Conservation (phyloP, 768 basidiomycete genomes). For the Amanita phalloides region DNA sequence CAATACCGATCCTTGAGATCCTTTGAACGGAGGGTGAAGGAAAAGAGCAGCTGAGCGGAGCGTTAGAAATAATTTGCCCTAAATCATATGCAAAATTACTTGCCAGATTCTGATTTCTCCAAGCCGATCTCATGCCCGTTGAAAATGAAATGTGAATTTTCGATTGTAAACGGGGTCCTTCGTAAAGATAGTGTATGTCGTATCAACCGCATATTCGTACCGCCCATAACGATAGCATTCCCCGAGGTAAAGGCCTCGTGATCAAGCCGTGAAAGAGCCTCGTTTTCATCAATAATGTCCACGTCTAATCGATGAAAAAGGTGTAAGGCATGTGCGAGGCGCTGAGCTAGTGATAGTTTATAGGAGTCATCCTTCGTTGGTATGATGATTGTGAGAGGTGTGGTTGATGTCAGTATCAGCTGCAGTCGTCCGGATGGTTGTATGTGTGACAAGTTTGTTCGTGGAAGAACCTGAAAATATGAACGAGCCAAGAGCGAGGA, state of each 20-base stretch:
- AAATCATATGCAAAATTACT: not conserved
- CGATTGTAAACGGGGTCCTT: constrained; percentile 20
- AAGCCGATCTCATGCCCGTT: constrained; percentile 16
- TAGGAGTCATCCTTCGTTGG: constrained; percentile 20
- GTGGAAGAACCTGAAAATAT: constrained; percentile 3
- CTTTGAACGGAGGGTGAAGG: constrained; percentile 51
- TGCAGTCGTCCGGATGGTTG: constrained; percentile 50
- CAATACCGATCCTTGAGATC: constrained; percentile 23
- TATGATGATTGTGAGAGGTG: constrained; percentile 47
- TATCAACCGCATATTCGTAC: constrained; percentile 22
- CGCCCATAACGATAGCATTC: constrained; percentile 53
- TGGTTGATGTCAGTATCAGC: constrained; percentile 43
- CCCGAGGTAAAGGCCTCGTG: constrained; percentile 20
- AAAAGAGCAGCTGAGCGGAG: constrained; percentile 39
- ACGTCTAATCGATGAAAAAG: constrained; percentile 63
- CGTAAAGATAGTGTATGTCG: constrained; percentile 19
- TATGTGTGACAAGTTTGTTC: not conserved
- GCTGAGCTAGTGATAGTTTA: constrained; percentile 44
- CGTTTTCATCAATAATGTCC: constrained; percentile 38
- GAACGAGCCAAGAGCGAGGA: not conserved
- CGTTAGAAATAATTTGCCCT: constrained; percentile 8
- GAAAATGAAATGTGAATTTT: constrained; percentile 6
- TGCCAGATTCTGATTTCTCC: constrained; percentile 20
- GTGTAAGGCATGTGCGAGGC: constrained; percentile 59
- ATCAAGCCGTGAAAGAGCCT: constrained; percentile 18